Percentiles rank a stretch among this genome's conserved stretches.
Conservation (phyloP, 192 early-diverging fungal species). For the Umbelopsis ramanniana region DNA sequence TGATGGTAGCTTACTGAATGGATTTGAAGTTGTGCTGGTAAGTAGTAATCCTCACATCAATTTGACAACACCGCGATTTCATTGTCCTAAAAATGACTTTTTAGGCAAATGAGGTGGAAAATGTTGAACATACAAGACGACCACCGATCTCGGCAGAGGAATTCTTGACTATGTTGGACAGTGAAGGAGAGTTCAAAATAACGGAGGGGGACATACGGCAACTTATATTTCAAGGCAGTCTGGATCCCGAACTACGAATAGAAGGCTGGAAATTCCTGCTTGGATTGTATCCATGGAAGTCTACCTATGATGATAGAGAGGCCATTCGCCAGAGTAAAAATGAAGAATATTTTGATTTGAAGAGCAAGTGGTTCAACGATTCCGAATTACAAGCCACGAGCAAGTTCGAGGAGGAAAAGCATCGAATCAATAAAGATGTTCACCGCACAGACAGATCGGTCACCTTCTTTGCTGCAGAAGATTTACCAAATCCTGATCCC, state of each 20-base stretch:
- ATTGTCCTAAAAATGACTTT: neutral
- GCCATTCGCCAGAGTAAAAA: conserved; percentile 57
- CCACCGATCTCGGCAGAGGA: conserved; percentile 66
- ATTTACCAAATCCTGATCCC: conserved; percentile 52
- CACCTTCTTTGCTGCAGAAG: conserved; percentile 76
- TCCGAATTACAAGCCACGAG: conserved; percentile 54
- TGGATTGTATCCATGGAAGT: conserved; percentile 83
- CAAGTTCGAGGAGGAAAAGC: conserved; percentile 69
- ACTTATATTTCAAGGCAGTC: conserved; percentile 72
- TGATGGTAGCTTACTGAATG: conserved; percentile 8
- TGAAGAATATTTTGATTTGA: conserved; percentile 71
- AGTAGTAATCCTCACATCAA: neutral
- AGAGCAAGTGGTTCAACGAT: conserved; percentile 73
- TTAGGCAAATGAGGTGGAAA: conserved; percentile 6
- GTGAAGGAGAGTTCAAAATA: conserved; percentile 53
- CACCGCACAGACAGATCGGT: conserved; percentile 90
- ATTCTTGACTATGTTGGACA: conserved; percentile 72
- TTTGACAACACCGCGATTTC: too few relatives aligned
- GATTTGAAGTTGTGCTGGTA: conserved; percentile 3
- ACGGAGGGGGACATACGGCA: conserved; percentile 54
- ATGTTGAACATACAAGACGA: conserved; percentile 39
- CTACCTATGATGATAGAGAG: conserved; percentile 76
- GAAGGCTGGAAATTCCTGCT: conserved; percentile 94
- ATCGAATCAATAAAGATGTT: conserved; percentile 89
- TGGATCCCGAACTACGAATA: conserved; percentile 83